Evolutionary conservation across 202 grass and related monocot genomes (phyloP).

Genomic region (Tripidium arundinaceum): DNA sequence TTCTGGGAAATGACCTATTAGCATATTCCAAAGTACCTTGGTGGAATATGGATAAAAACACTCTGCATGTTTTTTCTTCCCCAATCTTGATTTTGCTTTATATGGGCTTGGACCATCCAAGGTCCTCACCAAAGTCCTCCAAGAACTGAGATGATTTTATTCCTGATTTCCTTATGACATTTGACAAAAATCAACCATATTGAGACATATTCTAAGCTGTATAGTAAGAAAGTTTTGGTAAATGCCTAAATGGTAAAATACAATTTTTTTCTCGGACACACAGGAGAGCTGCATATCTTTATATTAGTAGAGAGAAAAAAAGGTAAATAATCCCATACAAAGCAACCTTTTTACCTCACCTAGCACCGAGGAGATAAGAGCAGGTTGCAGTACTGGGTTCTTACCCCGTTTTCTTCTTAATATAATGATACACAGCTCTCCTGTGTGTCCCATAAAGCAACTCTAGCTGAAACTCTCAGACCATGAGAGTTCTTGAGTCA

Average conservation of each 20-base stretch:
- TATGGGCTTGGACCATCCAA: neutral
- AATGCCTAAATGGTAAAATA: neutral
- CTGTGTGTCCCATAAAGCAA: neutral
- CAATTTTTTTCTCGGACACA: neutral
- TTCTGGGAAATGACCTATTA: neutral
- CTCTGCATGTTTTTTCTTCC: neutral
- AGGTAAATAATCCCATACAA: no score
- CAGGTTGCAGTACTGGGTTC: no score
- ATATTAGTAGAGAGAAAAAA: no score
- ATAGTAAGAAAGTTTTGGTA: neutral
- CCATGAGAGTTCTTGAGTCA: neutral
- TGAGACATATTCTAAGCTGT: neutral
- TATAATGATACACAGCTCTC: no score
- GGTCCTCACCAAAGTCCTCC: neutral
- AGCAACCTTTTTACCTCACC: no score
- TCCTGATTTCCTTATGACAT: conserved; percentile 1
- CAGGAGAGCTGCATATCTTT: no score
- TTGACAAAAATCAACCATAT: conserved; percentile 9
- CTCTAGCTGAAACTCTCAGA: neutral
- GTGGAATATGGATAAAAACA: neutral
- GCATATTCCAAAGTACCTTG: conserved; percentile 2
- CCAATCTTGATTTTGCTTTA: conserved; percentile 12
- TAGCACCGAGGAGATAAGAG: no score
- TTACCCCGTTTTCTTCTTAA: no score
- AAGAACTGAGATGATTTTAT: neutral